These are phyloP conservation scores for Jimgerdemannia lactiflua DNA, from an alignment of 192 early-diverging fungal species.

Conservation along the genomic window DNA sequence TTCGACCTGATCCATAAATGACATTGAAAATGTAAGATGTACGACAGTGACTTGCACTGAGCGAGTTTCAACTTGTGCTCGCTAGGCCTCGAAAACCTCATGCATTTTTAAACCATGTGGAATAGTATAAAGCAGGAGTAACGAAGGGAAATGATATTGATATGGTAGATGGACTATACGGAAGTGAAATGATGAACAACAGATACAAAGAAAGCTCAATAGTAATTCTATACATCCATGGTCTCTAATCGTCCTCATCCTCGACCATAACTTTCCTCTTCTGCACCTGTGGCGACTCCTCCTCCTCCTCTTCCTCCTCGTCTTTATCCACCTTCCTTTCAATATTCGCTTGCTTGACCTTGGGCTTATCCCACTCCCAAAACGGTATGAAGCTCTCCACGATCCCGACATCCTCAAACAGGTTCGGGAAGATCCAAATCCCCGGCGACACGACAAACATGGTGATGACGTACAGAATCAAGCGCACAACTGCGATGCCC, in stretches of 20 bases:
- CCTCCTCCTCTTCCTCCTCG: conserved; percentile 15
- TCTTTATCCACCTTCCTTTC: conserved; percentile 11
- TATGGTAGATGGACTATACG: too few relatives aligned
- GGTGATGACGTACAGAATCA: conserved; percentile 80
- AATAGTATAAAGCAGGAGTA: too few relatives aligned
- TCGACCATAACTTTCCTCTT: background rate
- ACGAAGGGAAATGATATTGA: too few relatives aligned
- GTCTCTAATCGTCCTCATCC: background rate
- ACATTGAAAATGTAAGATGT: too few relatives aligned
- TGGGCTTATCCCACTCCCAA: conserved; percentile 79
- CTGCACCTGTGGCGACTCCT: background rate
- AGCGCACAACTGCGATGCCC: conserved; percentile 80
- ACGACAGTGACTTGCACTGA: too few relatives aligned
- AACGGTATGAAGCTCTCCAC: conserved; percentile 92
- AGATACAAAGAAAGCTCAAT: too few relatives aligned
- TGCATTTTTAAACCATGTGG: too few relatives aligned
- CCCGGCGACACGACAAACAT: conserved; percentile 71
- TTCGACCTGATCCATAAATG: too few relatives aligned
- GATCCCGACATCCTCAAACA: conserved; percentile 95
- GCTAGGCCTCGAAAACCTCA: too few relatives aligned
- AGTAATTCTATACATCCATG: too few relatives aligned
- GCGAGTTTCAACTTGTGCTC: too few relatives aligned
- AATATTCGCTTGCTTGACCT: conserved; percentile 31
- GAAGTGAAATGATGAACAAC: too few relatives aligned
- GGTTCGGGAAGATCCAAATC: conserved; percentile 95